phyloP scores from a whole-genome alignment of 2,329 filamentous ascomycete species.

The Onygenales sp. region DNA sequence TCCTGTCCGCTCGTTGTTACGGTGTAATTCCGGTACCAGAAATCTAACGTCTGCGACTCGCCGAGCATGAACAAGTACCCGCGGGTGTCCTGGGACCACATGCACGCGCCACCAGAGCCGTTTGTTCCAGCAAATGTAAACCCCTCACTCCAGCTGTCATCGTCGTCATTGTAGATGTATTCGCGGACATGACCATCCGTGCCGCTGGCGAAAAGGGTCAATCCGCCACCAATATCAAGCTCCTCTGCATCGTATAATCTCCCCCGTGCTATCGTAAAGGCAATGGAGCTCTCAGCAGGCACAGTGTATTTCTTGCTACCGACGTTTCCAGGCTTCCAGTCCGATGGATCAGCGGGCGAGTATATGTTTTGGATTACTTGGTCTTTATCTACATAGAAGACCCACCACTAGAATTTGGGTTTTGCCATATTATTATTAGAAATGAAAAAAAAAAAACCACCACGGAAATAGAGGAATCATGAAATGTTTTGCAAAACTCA shows the following conservation, averaged over 20 bases:
- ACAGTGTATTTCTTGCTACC: not conserved
- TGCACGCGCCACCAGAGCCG: not conserved
- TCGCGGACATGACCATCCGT: not conserved
- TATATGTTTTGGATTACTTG: too few species aligned
- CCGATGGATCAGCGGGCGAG: not conserved
- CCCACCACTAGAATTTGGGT: too few species aligned
- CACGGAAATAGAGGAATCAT: too few species aligned
- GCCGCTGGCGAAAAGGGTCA: not conserved
- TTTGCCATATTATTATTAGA: too few species aligned
- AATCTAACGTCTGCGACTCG: not conserved
- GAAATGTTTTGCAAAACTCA: not conserved
- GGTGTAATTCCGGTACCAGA: too few species aligned
- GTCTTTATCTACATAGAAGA: too few species aligned
- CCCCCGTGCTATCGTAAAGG: not conserved
- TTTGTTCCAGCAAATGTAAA: not conserved
- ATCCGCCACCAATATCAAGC: not conserved
- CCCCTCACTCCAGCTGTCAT: not conserved
- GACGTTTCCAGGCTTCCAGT: not conserved
- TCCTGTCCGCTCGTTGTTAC: not conserved
- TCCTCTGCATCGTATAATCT: not conserved
- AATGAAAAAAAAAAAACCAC: too few species aligned
- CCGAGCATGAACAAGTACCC: not conserved
- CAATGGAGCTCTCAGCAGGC: not conserved
- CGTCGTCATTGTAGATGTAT: slow-evolving; percentile 3
- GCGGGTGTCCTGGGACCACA: not conserved